These are phyloP conservation scores for Aplosporella prunicola DNA, from an alignment of 2,329 filamentous ascomycete genomes.

Conservation along the genomic window DNA sequence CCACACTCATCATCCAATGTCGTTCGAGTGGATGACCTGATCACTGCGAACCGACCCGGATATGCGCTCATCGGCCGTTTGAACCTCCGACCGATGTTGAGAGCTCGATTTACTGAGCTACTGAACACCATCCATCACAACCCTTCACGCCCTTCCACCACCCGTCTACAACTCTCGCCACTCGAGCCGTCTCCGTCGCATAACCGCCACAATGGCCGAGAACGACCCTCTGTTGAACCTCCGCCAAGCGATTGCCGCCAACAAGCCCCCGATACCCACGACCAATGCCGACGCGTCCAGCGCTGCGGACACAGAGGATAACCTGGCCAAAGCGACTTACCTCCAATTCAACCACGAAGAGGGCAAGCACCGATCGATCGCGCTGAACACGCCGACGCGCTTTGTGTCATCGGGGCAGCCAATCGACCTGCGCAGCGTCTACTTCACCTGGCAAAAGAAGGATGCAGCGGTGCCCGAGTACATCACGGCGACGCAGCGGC, in stretches of 20 bases:
- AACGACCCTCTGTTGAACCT: constrained; percentile 73
- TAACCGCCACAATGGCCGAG: constrained; percentile 42
- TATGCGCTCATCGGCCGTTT: too few species aligned
- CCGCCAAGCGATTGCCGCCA: constrained; percentile 68
- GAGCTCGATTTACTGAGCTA: too few species aligned
- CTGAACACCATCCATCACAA: neutral
- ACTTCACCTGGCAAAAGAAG: constrained; percentile 91
- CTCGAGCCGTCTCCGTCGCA: constrained; percentile 3
- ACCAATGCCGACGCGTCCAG: constrained; percentile 57
- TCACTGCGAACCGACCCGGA: too few species aligned
- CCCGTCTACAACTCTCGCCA: too few species aligned
- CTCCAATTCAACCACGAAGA: constrained; percentile 58
- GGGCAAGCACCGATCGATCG: constrained; percentile 47
- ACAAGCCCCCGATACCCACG: constrained; percentile 61
- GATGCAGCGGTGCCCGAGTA: constrained; percentile 86
- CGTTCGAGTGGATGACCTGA: too few species aligned
- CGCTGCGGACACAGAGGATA: constrained; percentile 48
- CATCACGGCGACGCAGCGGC: constrained; percentile 68
- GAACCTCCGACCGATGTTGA: too few species aligned
- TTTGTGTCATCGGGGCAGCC: constrained; percentile 64
- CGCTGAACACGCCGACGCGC: constrained; percentile 67
- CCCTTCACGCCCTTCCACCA: neutral
- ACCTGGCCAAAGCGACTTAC: constrained; percentile 47
- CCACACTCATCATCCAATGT: too few species aligned
- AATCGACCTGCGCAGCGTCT: constrained; percentile 86